These are phyloP conservation scores for Trichoderma sp. DNA, from an alignment of 2,329 filamentous ascomycete species.

Conservation along the genomic window DNA sequence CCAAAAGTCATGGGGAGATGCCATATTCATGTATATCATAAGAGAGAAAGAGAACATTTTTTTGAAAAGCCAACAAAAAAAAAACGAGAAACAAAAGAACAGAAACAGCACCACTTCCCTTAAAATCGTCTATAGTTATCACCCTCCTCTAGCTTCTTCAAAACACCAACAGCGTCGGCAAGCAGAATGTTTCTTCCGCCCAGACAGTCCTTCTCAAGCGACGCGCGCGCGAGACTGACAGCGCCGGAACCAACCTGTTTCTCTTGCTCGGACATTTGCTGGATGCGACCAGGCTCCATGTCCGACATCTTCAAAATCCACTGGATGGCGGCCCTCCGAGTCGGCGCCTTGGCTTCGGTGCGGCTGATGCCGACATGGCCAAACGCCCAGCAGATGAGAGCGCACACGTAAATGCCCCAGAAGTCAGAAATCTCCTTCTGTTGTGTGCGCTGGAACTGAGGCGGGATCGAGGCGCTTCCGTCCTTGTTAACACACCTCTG, in stretches of 20 bases:
- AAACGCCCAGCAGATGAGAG: conserved; percentile 62
- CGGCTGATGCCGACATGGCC: conserved; percentile 37
- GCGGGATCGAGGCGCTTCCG: conserved; percentile 5
- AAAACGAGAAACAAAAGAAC: background rate
- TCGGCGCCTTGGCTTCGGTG: conserved; percentile 26
- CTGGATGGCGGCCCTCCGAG: conserved; percentile 33
- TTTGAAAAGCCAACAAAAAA: background rate
- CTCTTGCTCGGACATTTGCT: conserved; percentile 36
- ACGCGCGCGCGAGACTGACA: conserved; percentile 49
- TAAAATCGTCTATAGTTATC: conserved; percentile 40
- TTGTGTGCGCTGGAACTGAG: conserved; percentile 21
- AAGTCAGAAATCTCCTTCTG: conserved; percentile 50
- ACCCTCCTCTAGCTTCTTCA: conserved; percentile 53
- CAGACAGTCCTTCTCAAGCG: conserved; percentile 52
- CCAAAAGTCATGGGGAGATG: background rate
- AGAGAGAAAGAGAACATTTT: background rate
- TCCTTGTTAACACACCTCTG: conserved; percentile 12
- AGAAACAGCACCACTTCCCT: background rate
- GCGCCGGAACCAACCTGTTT: conserved; percentile 47
- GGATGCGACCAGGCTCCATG: conserved; percentile 42
- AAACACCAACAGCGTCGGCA: conserved; percentile 54
- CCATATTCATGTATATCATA: background rate
- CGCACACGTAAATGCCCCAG: conserved; percentile 58
- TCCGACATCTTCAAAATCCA: conserved; percentile 47
- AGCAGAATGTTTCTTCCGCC: conserved; percentile 52